Evolutionary conservation across 352 stramenopile genomes (phyloP).

Genomic region (Phytopythium litorale): DNA sequence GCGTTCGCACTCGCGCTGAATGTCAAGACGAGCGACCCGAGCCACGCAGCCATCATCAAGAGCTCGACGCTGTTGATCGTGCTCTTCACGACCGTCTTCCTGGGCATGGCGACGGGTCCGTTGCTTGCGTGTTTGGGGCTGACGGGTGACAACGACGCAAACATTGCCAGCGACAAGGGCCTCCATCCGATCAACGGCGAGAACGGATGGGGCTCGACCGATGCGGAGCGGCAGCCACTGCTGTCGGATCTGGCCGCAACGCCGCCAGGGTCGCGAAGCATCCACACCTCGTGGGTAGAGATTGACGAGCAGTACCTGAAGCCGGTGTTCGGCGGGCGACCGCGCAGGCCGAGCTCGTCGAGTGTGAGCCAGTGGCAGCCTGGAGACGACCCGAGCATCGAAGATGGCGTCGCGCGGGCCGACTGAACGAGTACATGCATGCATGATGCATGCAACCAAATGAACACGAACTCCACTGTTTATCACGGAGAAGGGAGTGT

Average conservation of each 20-base stretch:
- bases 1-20: slow-evolving; percentile 89
- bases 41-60: slow-evolving; percentile 57
- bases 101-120: slow-evolving; percentile 41
- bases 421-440: no score
- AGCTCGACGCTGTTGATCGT: slow-evolving; percentile 62
- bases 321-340: slow-evolving; percentile 57
- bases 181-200: neutral
- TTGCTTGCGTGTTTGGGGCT: slow-evolving; percentile 33
- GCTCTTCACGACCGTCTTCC: slow-evolving; percentile 61
- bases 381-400: neutral
- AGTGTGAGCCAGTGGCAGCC: slow-evolving; percentile 4
- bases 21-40: slow-evolving; percentile 33
- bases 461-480: neutral
- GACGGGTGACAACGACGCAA: slow-evolving; percentile 5
- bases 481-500: no score
- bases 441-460: no score
- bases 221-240: neutral
- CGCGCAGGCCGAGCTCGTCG: slow-evolving; percentile 18
- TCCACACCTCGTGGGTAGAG: slow-evolving; percentile 51
- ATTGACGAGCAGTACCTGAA: slow-evolving; percentile 68
- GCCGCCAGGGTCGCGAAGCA: slow-evolving; percentile 26
- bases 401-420: neutral
- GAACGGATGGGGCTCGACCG: neutral
- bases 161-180: neutral
- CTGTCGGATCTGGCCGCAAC: neutral